These are phyloP conservation scores for Trichophyton benhamiae DNA, from an alignment of 2,329 filamentous ascomycete species.

Conservation along the genomic window DNA sequence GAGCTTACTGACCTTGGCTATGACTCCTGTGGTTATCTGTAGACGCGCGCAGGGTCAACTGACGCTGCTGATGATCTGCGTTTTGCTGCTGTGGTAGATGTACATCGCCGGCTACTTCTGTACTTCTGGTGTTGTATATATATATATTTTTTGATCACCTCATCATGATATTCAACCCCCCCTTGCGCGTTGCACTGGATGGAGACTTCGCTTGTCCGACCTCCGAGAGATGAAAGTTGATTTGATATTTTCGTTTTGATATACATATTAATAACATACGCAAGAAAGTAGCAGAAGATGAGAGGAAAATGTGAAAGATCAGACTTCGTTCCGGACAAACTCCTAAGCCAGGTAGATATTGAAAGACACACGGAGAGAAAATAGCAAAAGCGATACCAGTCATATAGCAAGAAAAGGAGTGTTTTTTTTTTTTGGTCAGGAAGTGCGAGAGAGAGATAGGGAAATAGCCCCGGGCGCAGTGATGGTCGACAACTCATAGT, in stretches of 20 bases:
- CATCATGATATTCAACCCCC: background rate
- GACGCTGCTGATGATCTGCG: background rate
- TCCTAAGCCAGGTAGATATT: background rate
- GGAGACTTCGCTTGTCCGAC: background rate
- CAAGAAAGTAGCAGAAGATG: background rate
- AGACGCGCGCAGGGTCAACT: background rate
- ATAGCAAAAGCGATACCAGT: background rate
- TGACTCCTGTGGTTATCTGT: background rate
- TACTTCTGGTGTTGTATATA: too few species aligned
- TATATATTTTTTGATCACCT: background rate
- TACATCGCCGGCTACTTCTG: too few species aligned
- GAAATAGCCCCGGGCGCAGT: background rate
- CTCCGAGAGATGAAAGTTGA: background rate
- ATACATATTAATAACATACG: background rate
- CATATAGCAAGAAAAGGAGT: background rate
- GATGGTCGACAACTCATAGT: background rate
- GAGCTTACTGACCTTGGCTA: background rate
- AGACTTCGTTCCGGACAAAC: background rate
- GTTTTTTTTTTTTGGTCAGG: background rate
- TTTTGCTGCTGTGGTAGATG: too few species aligned
- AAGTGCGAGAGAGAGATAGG: background rate
- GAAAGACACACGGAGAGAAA: background rate
- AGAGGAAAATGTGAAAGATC: conserved; percentile 1
- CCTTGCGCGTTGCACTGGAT: background rate
- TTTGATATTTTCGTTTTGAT: background rate